Evolutionary conservation across 1,139 yeast species (phyloP), one percentile per base, ranked within the genome.

Genomic region (Spencermartinsiella ligniputridi): DNA sequence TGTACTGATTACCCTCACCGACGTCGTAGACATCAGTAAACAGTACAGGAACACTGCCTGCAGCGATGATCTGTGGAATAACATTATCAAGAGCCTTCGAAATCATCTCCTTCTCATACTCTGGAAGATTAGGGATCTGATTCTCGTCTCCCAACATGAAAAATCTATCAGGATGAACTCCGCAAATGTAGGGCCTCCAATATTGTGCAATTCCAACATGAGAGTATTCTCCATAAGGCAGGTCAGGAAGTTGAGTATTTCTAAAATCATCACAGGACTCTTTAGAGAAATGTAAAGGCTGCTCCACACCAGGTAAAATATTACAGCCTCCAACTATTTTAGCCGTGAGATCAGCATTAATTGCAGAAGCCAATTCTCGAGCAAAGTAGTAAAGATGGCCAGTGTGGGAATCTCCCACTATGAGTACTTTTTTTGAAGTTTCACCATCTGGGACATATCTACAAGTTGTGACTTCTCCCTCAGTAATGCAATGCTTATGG

Each of bases 111-210:
- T 21, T 36, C 35, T 36, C 39, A 22, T 36, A 36, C 8, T 36
- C 36, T 5, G 35, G 17, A 20, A 36, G 32, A 12, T 12, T 36
- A n/a, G n/a, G n/a, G n/a, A n/a, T n/a, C 11, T 13, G 6, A 11
- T n/a, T 20, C n/a, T 36, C 39, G 9, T 36, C 39, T 11, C 32
- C 39, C n/a, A 36, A 15, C 39, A 36, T 36, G 39, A 36, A 36
- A 18, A 36, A 36, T 16, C 39, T 18, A 22, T 36, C 39, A 15
- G 39, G 39, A 36, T 36, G 39, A 12, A 16, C 39, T n/a, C 39
- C 39, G 15, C 16, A 36, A 13, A 36, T 36, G 16, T 36, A 36
- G 12, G 39, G 39, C 20, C 39, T 36, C 39, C 39, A 36, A 21
- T 36, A 36, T 16, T 36, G 39, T 5, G 39, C 35, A 22, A 36